phyloP scores from a whole-genome alignment of 768 basidiomycete genomes.

The Grammothele lineata region DNA sequence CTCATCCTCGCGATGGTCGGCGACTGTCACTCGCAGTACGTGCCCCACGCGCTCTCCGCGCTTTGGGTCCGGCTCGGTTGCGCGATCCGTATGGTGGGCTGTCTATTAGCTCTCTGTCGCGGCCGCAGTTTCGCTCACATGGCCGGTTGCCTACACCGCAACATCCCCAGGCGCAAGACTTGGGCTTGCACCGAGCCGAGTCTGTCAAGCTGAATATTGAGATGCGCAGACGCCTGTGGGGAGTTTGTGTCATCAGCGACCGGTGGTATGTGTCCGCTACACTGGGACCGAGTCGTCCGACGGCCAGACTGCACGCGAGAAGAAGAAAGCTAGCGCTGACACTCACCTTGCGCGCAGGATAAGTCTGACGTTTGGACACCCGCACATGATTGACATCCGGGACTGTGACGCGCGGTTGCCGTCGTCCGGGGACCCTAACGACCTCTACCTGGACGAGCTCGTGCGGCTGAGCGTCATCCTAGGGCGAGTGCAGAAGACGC shows the following conservation, averaged over 20 bases:
- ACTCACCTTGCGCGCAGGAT: conserved; percentile 46
- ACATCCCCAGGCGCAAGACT: conserved; percentile 78
- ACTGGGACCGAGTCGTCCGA: too few relatives aligned
- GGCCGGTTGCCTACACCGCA: conserved; percentile 8
- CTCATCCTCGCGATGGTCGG: conserved; percentile 84
- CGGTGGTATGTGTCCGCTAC: conserved; percentile 72
- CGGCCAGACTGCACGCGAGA: not conserved
- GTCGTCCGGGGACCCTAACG: conserved; percentile 75
- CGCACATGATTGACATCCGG: conserved; percentile 92
- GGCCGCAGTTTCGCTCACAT: conserved; percentile 1
- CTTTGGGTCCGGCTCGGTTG: conserved; percentile 83
- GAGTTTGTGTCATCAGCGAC: conserved; percentile 90
- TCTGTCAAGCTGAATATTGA: conserved; percentile 82
- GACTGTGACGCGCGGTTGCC: conserved; percentile 96
- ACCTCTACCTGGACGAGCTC: conserved; percentile 86
- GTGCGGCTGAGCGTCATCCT: conserved; percentile 88
- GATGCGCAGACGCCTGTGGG: conserved; percentile 88
- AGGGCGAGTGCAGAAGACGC: conserved; percentile 87
- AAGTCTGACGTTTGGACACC: conserved; percentile 87
- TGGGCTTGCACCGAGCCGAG: conserved; percentile 92
- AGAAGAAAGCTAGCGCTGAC: not conserved
- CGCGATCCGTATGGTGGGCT: conserved; percentile 85
- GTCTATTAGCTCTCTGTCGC: conserved; percentile 11
- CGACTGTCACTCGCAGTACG: conserved; percentile 88
- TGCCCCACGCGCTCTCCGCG: conserved; percentile 80